These are phyloP conservation scores for Penicillium sp. DNA, from an alignment of 2,329 filamentous ascomycete genomes.

Conservation along the genomic window DNA sequence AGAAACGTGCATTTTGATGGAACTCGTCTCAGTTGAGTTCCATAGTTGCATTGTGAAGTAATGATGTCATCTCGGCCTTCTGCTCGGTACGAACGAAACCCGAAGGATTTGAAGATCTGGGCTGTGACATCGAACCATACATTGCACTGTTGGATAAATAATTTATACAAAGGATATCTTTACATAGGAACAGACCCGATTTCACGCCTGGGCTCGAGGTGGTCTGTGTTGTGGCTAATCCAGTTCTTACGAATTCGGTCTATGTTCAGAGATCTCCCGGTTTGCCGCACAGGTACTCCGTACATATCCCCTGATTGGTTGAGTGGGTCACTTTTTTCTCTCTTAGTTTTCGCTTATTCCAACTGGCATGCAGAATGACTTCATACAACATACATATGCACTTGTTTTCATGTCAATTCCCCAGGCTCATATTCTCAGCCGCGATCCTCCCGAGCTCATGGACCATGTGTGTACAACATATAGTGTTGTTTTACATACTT, in stretches of 20 bases:
- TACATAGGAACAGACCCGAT: not conserved
- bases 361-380: conserved; percentile 1
- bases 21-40: too few species aligned
- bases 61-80: not conserved
- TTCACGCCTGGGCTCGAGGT: not conserved
- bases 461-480: too few species aligned
- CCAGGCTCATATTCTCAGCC: not conserved
- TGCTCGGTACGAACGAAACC: too few species aligned
- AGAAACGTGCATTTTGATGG: too few species aligned
- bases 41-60: not conserved
- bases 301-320: not conserved
- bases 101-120: not conserved
- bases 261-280: not conserved
- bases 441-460: not conserved
- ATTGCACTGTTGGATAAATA: not conserved
- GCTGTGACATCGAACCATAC: not conserved
- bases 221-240: not conserved
- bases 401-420: not conserved
- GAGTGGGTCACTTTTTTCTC: not conserved
- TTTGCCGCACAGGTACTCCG: not conserved
- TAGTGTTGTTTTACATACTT: not conserved
- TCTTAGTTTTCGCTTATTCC: not conserved
- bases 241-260: not conserved
- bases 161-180: not conserved
- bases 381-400: too few species aligned